phyloP scores from a whole-genome alignment of 2,329 filamentous ascomycete species.

The Neoscytalidium dimidiatum region DNA sequence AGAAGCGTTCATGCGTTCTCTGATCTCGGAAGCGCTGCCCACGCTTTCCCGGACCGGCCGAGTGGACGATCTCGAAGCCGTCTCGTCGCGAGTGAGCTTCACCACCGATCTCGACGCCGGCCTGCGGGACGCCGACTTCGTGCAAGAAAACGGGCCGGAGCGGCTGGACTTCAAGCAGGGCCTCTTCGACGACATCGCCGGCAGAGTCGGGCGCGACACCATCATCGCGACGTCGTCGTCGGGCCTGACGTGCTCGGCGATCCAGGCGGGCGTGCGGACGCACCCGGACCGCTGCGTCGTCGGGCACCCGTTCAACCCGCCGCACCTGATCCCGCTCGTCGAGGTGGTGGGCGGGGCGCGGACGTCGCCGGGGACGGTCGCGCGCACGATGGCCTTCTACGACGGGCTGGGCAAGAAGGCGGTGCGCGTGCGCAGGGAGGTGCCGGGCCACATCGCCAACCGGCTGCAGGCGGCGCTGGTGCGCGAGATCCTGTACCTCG shows the following conservation, averaged over 20 bases:
- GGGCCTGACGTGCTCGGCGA: constrained; percentile 38
- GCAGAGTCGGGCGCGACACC: constrained; percentile 30
- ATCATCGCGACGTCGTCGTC: constrained; percentile 46
- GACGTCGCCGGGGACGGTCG: constrained; percentile 30
- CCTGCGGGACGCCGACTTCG: constrained; percentile 19
- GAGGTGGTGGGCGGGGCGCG: constrained; percentile 45
- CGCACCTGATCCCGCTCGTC: constrained; percentile 51
- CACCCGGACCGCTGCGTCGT: constrained; percentile 42
- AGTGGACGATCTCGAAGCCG: constrained; percentile 10
- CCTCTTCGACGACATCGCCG: constrained; percentile 39
- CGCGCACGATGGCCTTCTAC: constrained; percentile 42
- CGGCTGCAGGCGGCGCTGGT: constrained; percentile 40
- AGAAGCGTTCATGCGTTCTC: constrained; percentile 24
- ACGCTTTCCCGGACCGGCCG: constrained; percentile 22
- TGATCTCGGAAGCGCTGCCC: constrained; percentile 23
- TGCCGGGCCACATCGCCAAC: constrained; percentile 48
- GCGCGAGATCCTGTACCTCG: constrained; percentile 24
- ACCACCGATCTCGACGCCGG: constrained; percentile 26
- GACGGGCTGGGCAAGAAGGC: constrained; percentile 43
- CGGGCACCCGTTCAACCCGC: constrained; percentile 53
- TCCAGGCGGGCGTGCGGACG: constrained; percentile 28
- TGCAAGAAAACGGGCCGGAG: constrained; percentile 42
- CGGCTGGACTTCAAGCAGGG: constrained; percentile 41
- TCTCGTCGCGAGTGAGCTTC: constrained; percentile 22
- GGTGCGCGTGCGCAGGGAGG: constrained; percentile 44